A percentile compares a stretch with the other conserved stretches of the same genome.
Evolutionary conservation across 352 stramenopile species (phyloP).

Genomic region (Globisporangium viniferum): DNA sequence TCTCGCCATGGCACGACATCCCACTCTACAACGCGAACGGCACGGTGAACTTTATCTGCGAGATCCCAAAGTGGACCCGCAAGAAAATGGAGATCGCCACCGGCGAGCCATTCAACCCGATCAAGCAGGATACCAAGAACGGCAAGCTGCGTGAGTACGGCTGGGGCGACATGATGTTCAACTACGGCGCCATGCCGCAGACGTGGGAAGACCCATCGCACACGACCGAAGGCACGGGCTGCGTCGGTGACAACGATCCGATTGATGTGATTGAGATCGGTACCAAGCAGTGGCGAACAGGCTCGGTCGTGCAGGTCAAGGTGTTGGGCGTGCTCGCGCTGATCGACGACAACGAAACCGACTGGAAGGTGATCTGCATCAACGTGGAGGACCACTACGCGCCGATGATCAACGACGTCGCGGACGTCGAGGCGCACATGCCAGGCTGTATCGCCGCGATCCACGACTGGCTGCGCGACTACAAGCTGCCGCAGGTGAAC

Average conservation of each 20-base stretch:
- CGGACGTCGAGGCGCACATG: conserved; percentile 95
- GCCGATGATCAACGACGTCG: conserved; percentile 96
- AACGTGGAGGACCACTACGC: conserved; percentile 96
- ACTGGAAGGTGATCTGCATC: conserved; percentile 99
- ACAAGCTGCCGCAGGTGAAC: conserved; percentile 99
- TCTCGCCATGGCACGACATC: conserved; percentile 99
- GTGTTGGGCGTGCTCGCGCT: conserved; percentile 97
- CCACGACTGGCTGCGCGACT: conserved; percentile 98
- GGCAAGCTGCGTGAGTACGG: conserved; percentile 94
- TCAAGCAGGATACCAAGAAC: conserved; percentile 99
- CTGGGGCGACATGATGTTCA: conserved; percentile 98
- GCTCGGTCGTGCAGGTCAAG: conserved; percentile 96
- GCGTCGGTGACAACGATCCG: conserved; percentile 96
- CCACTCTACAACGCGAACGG: conserved; percentile 90
- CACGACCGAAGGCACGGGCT: conserved; percentile 77
- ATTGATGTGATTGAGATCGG: conserved; percentile 99
- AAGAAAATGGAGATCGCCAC: conserved; percentile 99
- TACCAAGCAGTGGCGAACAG: conserved; percentile 89
- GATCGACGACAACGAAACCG: conserved; percentile 99
- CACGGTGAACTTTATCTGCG: conserved; percentile 90
- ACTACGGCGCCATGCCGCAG: conserved; percentile 98
- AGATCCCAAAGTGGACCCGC: conserved; percentile 98
- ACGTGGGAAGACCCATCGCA: conserved; percentile 98
- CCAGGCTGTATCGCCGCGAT: conserved; percentile 91
- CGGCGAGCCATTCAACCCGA: conserved; percentile 93